Percentiles rank a stretch among this genome's conserved stretches.
Conservation (phyloP, 2,329 filamentous ascomycete species). For the Macroventuria anomochaeta region DNA sequence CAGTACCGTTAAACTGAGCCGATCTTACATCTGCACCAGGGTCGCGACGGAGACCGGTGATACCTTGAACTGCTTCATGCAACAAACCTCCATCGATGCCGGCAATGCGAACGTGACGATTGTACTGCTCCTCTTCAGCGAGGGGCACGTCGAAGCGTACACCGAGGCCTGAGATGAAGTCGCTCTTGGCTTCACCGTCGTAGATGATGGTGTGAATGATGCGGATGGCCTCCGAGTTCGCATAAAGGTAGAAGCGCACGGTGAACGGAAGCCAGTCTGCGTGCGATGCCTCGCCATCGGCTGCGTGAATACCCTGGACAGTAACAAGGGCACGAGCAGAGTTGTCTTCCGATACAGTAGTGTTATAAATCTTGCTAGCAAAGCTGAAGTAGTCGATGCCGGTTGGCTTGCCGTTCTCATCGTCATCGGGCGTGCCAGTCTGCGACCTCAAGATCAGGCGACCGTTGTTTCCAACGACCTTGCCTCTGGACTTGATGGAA, state of each 20-base stretch:
- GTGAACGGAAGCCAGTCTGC: constrained; percentile 62
- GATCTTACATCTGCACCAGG: constrained; percentile 58
- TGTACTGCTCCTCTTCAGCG: constrained; percentile 59
- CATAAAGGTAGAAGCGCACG: constrained; percentile 65
- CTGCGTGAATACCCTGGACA: constrained; percentile 48
- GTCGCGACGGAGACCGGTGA: constrained; percentile 65
- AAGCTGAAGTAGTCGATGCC: constrained; percentile 56
- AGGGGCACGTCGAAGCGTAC: constrained; percentile 64
- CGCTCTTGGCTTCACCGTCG: constrained; percentile 57
- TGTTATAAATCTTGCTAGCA: constrained; percentile 59
- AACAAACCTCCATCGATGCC: constrained; percentile 63
- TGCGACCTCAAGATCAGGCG: constrained; percentile 61
- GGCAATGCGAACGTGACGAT: constrained; percentile 65
- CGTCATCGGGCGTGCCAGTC: constrained; percentile 52
- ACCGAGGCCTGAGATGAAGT: constrained; percentile 63
- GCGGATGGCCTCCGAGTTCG: constrained; percentile 62
- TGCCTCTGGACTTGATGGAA: constrained; percentile 49
- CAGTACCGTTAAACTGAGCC: constrained; percentile 59
- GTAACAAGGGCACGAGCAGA: constrained; percentile 58
- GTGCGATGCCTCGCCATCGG: constrained; percentile 39
- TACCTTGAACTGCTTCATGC: constrained; percentile 64
- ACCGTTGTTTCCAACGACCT: constrained; percentile 47
- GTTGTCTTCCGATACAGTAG: constrained; percentile 55
- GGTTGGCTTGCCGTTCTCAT: constrained; percentile 45
- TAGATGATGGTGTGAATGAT: constrained; percentile 65